A percentile compares a stretch with the other conserved stretches of the same genome.
phyloP scores from a whole-genome alignment of 768 basidiomycete species.

The Leucocoprinus leucothites region DNA sequence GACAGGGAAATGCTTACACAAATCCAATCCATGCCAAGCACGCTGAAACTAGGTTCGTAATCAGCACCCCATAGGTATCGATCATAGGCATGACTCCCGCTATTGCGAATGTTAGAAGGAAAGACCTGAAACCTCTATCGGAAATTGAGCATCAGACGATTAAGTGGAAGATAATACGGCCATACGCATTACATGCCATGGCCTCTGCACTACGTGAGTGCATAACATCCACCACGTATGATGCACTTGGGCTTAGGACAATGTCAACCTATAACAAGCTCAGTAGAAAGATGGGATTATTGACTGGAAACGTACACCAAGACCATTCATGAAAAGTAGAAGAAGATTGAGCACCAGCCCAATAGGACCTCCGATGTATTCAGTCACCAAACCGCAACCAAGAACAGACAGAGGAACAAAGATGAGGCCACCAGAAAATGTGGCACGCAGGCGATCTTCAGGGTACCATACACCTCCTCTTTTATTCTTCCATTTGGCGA shows the following conservation, averaged over 20 bases:
- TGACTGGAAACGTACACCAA: slow-evolving; percentile 47
- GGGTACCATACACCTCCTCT: slow-evolving; percentile 62
- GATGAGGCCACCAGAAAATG: slow-evolving; percentile 40
- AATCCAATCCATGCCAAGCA: slow-evolving; percentile 46
- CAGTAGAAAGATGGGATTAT: background rate
- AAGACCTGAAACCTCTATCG: slow-evolving; percentile 43
- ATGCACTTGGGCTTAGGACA: slow-evolving; percentile 48
- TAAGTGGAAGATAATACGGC: background rate
- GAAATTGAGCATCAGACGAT: background rate
- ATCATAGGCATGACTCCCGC: slow-evolving; percentile 52
- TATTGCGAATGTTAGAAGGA: slow-evolving; percentile 40
- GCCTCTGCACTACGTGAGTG: slow-evolving; percentile 63
- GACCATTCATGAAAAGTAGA: slow-evolving; percentile 58
- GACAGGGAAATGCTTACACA: slow-evolving; percentile 34
- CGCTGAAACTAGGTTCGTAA: slow-evolving; percentile 45
- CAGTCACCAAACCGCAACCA: slow-evolving; percentile 43
- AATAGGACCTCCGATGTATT: slow-evolving; percentile 43
- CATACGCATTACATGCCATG: slow-evolving; percentile 53
- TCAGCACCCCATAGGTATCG: slow-evolving; percentile 45
- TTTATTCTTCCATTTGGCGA: slow-evolving; percentile 43
- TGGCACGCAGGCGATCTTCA: slow-evolving; percentile 61
- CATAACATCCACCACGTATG: slow-evolving; percentile 61
- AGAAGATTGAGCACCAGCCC: slow-evolving; percentile 49
- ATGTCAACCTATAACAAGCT: slow-evolving; percentile 45
- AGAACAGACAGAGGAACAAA: slow-evolving; percentile 53